phyloP scores from a whole-genome alignment of 176 grass and related monocot genomes.

The Zoysia pacifica region DNA sequence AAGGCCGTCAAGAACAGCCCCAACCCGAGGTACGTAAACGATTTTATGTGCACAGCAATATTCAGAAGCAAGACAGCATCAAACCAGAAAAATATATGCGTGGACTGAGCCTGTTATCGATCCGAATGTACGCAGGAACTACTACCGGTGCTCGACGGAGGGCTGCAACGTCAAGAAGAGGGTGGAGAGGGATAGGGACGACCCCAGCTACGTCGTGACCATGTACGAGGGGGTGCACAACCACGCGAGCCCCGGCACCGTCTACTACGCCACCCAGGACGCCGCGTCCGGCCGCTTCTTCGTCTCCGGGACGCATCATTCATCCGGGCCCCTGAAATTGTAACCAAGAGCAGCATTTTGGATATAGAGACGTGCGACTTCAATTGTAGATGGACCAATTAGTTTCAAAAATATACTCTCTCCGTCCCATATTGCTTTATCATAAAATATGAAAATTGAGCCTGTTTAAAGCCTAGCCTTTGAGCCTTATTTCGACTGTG shows the following conservation, averaged over 20 bases:
- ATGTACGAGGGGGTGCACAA: conserved; percentile 92
- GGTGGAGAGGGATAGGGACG: conserved; percentile 77
- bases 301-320: conserved; percentile 55
- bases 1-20: conserved; percentile 2
- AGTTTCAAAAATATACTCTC: too few species aligned
- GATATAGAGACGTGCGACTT: too few species aligned
- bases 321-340: too few species aligned
- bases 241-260: conserved; percentile 54
- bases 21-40: conserved; percentile 49
- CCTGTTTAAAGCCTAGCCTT: too few species aligned
- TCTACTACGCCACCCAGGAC: conserved; percentile 82
- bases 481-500: too few species aligned
- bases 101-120: neutral
- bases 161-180: conserved; percentile 95
- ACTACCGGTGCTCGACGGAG: conserved; percentile 88
- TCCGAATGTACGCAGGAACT: conserved; percentile 56
- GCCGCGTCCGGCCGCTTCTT: conserved; percentile 69
- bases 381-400: too few species aligned
- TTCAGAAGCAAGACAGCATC: too few species aligned
- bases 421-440: too few species aligned
- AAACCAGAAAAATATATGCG: too few species aligned
- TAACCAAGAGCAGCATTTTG: too few species aligned
- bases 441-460: too few species aligned
- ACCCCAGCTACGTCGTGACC: conserved; percentile 73
- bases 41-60: neutral